A percentile compares a stretch with the other conserved stretches of the same genome.
Evolutionary conservation across 176 grass and related monocot species (phyloP).

Genomic region (Saccharum spontaneum): DNA sequence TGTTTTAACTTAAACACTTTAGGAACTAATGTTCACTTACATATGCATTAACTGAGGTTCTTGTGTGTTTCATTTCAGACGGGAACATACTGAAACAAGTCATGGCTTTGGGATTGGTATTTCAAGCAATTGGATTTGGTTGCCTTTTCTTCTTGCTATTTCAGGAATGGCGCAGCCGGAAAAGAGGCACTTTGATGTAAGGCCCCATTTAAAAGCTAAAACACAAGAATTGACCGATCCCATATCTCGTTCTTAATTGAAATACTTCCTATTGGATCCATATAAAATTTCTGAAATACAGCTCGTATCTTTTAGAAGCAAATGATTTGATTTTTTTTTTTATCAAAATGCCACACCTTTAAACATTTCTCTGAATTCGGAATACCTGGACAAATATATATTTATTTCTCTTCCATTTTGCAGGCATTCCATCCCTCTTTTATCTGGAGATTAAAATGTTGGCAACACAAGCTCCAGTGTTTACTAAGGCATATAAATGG

Average conservation of each 20-base stretch:
- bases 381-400: neutral
- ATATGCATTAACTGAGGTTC: neutral
- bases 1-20: neutral
- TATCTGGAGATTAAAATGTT: neutral
- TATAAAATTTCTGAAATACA: neutral
- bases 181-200: conserved; percentile 12
- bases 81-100: neutral
- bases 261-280: neutral
- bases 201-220: neutral
- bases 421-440: neutral
- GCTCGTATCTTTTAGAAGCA: neutral
- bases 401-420: neutral
- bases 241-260: neutral
- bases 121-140: conserved; percentile 18
- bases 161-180: conserved; percentile 17
- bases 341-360: neutral
- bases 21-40: neutral
- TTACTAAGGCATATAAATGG: neutral
- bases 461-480: neutral
- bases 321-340: neutral
- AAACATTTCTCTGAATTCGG: neutral
- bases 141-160: conserved; percentile 20
- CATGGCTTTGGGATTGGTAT: neutral
- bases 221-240: neutral
- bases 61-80: neutral